A percentile compares a stretch with the other conserved stretches of the same genome.
Evolutionary conservation across 148 eudicot genomes (phyloP).

Genomic region (Suaeda aralocaspica): DNA sequence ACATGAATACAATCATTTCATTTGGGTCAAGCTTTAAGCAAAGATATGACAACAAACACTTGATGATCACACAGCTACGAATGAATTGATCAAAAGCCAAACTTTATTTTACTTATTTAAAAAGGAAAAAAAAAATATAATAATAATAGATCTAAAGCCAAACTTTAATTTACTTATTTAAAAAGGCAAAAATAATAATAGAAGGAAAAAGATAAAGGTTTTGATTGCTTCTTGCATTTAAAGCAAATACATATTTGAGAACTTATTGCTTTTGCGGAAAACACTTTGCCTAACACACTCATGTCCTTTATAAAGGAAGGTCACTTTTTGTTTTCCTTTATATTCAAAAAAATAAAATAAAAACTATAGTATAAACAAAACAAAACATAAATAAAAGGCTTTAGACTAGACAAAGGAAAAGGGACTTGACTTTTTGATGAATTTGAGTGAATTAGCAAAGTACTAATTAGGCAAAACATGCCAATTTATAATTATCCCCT

Average conservation of each 20-base stretch:
- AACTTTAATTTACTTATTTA: too few species aligned
- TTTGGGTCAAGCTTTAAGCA: constrained; percentile 51
- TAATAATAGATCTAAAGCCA: too few species aligned
- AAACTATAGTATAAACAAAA: neutral
- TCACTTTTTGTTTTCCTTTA: neutral
- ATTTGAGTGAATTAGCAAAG: constrained; percentile 30
- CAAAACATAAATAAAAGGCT: neutral
- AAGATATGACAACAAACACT: constrained; percentile 34
- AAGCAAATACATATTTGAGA: constrained; percentile 48
- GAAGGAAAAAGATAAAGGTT: constrained; percentile 22
- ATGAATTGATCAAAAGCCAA: constrained; percentile 8
- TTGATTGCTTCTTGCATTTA: constrained; percentile 61
- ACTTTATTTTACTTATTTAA: too few species aligned
- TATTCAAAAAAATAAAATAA: neutral
- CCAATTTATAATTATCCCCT: constrained; percentile 12
- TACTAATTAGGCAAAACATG: constrained; percentile 31
- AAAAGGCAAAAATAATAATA: too few species aligned
- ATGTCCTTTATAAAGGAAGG: constrained; percentile 29
- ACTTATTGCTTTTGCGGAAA: neutral
- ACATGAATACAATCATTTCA: constrained; percentile 29
- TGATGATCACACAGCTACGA: constrained; percentile 33
- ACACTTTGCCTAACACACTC: constrained; percentile 6
- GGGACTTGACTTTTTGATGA: constrained; percentile 33
- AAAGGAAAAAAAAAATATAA: too few species aligned
- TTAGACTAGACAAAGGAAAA: constrained; percentile 9